Base-by-base conservation (phyloP, 2,329 filamentous ascomycete species). In the Ceratocystis cacaofunesta region DNA sequence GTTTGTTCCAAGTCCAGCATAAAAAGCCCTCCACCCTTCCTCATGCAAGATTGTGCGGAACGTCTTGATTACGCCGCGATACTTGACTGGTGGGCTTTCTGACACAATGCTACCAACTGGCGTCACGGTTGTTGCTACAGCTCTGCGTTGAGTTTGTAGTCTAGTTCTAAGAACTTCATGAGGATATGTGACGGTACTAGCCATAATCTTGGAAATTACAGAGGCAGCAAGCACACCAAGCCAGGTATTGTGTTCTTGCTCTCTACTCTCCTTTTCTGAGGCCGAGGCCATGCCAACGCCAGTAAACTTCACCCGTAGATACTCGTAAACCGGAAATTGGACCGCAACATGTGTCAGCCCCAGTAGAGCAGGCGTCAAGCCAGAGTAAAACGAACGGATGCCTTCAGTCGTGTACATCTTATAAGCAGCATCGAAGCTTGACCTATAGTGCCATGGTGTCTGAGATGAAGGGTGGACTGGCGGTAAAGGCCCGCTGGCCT, bases 401-500 rank as follows among this genome's bases (percentile, higher is more conserved):
- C 94, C 94, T 78, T 99, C 94, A 0, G 85, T 88, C 32, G 81
- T 84, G 74, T 96, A 99, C 92, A 99, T 99, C 75, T 96, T 96
- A 70, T 85, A 87, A 64, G 91, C 92, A 2, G 94, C 94, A 76
- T 99, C 94, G 64, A 91, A 78, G 1, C 94, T 97, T 66, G 86
- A 90, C 69, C 80, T 84, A 75, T 99, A 99, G 73, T 96, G 89
- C 90, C 92, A 97, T 36, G 87, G 87, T n/a, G 85, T 82, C 65
- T 85, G 81, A 63, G 84, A 77, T 10, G 76, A 77, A 32, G 81
- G 80, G 64, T 81, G 77, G 17, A 80, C 77, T 2, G 82, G 83
- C 22, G 82, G 80, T 1, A 80, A 25, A 41, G 63, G 32, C 12
- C 46, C 41, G 12, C 28, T 55, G 30, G 44, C 25, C 72, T 74